These are phyloP conservation scores for Abrus precatorius DNA, from an alignment of 306 rosid genomes.

Conservation along the genomic window DNA sequence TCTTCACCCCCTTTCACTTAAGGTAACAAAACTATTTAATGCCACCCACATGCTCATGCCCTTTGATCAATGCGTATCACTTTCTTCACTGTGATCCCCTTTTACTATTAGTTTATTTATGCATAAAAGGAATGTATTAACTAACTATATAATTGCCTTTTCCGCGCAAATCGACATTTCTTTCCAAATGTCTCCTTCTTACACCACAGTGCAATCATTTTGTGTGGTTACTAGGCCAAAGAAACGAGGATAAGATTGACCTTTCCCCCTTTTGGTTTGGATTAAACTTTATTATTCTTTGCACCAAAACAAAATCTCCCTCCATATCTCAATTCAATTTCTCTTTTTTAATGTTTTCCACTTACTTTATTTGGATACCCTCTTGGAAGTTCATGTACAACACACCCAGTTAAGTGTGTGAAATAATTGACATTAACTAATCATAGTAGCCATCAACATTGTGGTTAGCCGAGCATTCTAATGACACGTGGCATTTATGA, in stretches of 20 bases:
- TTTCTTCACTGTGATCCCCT: slow-evolving; percentile 1
- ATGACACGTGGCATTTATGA: slow-evolving; percentile 32
- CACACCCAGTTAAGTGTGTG: slow-evolving; percentile 40
- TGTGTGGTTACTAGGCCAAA: slow-evolving; percentile 37
- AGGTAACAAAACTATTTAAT: slow-evolving; percentile 24
- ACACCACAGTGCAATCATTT: slow-evolving; percentile 38
- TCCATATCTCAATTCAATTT: slow-evolving; percentile 28
- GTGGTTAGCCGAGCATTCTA: slow-evolving; percentile 34
- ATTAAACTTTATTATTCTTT: slow-evolving; percentile 32
- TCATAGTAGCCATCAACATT: slow-evolving; percentile 39
- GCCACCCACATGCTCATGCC: slow-evolving; percentile 27
- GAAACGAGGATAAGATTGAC: slow-evolving; percentile 49
- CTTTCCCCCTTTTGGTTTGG: slow-evolving; percentile 22
- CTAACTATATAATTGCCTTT: slow-evolving; percentile 10
- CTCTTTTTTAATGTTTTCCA: slow-evolving; percentile 18
- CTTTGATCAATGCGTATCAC: slow-evolving; percentile 37
- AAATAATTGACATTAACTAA: slow-evolving; percentile 48
- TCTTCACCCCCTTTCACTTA: slow-evolving; percentile 4
- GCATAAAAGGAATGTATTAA: slow-evolving; percentile 46
- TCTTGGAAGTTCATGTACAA: slow-evolving; percentile 34
- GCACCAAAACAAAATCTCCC: slow-evolving; percentile 33
- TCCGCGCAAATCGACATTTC: slow-evolving; percentile 17
- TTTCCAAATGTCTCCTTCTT: slow-evolving; percentile 14
- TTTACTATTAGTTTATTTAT: slow-evolving; percentile 22
- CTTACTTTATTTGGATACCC: slow-evolving; percentile 42